These are phyloP conservation scores for Triadica sebifera DNA, from an alignment of 345 rosid genomes.

Conservation along the genomic window DNA sequence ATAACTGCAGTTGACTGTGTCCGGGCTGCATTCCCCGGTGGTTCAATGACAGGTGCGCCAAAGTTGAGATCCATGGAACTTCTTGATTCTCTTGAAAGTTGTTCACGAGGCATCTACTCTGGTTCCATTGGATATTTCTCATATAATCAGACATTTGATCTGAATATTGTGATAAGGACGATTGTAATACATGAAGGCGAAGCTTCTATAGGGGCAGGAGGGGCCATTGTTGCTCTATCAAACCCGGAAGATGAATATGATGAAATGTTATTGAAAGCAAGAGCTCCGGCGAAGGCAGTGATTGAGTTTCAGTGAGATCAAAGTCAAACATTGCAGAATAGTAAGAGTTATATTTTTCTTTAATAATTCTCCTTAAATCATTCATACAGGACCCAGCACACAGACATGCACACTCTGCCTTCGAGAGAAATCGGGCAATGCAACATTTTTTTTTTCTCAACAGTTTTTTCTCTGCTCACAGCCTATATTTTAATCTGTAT, in stretches of 20 bases:
- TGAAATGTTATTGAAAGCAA: constrained; percentile 84
- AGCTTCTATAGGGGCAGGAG: constrained; percentile 93
- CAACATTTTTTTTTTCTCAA: too few relatives aligned
- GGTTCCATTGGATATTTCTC: constrained; percentile 94
- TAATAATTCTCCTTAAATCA: too few relatives aligned
- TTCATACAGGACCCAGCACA: too few relatives aligned
- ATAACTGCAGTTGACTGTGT: constrained; percentile 68
- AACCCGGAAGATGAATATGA: constrained; percentile 84
- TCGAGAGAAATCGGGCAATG: too few relatives aligned
- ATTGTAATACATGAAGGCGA: constrained; percentile 74
- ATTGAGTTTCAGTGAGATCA: constrained; percentile 38
- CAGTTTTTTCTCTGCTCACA: too few relatives aligned
- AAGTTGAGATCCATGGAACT: constrained; percentile 88
- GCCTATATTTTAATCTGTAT: too few relatives aligned
- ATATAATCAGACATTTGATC: constrained; percentile 76
- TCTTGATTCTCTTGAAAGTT: constrained; percentile 73
- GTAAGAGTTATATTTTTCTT: constrained; percentile 3
- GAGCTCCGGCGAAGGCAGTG: constrained; percentile 73
- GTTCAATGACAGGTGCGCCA: constrained; percentile 99
- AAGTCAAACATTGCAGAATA: neutral
- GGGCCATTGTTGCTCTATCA: constrained; percentile 79
- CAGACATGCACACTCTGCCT: neutral
- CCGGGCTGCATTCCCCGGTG: constrained; percentile 90
- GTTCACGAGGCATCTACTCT: constrained; percentile 85
- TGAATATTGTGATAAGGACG: constrained; percentile 90